Conservation (phyloP, 2,329 filamentous ascomycete species). For the Cadophora sp. region DNA sequence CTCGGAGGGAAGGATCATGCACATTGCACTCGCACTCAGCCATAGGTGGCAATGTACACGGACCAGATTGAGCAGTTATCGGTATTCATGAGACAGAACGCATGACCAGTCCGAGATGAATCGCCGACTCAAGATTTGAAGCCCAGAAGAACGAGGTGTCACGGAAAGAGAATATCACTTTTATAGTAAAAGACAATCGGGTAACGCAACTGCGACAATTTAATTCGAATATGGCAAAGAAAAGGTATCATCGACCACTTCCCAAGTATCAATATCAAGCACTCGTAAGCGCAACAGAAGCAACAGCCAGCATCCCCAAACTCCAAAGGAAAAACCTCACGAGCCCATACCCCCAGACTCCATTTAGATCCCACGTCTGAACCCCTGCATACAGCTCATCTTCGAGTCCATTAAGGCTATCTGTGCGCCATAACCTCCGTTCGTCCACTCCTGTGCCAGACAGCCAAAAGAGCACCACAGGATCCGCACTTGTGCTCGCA, state of each 20-base stretch:
- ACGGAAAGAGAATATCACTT: no score
- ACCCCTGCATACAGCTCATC: no score
- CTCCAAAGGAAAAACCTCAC: not conserved
- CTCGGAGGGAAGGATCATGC: no score
- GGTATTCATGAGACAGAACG: no score
- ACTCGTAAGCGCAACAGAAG: not conserved
- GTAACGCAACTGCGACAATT: not conserved
- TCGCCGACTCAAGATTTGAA: no score
- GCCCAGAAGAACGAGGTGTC: no score
- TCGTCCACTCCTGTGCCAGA: slow-evolving; percentile 51
- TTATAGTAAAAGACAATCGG: no score
- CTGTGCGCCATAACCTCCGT: slow-evolving; percentile 45
- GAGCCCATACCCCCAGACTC: not conserved
- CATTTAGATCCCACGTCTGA: not conserved
- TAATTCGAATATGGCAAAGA: not conserved
- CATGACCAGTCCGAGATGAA: no score
- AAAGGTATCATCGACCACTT: not conserved
- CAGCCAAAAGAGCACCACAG: slow-evolving; percentile 49
- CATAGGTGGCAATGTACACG: no score
- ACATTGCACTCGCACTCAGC: no score
- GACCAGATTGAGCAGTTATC: no score
- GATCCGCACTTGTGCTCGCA: slow-evolving; percentile 52
- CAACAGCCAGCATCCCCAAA: not conserved
- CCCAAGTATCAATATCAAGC: not conserved
- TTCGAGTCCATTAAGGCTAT: not conserved